These are phyloP conservation scores for Agrostemma githago DNA, from an alignment of 148 eudicot species.

Conservation along the genomic window DNA sequence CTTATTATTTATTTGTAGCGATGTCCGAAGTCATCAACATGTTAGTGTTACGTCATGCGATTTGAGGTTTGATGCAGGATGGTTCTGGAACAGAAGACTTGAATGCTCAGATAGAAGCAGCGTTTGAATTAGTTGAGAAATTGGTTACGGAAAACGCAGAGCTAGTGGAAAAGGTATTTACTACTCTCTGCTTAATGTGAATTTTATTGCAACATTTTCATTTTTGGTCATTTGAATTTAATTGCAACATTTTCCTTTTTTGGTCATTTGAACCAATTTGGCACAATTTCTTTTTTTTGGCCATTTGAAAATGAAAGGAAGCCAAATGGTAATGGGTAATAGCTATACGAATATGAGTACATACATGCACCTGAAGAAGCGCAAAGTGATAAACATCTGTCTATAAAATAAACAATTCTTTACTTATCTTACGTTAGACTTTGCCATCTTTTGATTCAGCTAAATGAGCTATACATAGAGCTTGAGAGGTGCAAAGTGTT, in stretches of 20 bases:
- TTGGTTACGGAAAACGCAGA: conserved; percentile 65
- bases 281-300: neutral
- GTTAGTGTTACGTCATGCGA: neutral
- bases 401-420: neutral
- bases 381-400: neutral
- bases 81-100: conserved; percentile 36
- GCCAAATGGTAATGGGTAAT: neutral
- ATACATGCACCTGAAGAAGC: conserved; percentile 3
- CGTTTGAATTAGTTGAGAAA: conserved; percentile 47
- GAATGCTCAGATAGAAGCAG: conserved; percentile 49
- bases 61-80: conserved; percentile 26
- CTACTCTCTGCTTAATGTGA: neutral
- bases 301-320: neutral
- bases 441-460: conserved; percentile 33
- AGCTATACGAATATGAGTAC: neutral
- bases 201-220: neutral
- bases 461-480: conserved; percentile 53
- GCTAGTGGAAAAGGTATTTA: conserved; percentile 73
- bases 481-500: conserved; percentile 37
- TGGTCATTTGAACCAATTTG: neutral
- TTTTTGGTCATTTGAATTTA: neutral
- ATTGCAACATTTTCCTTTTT: neutral
- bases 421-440: neutral
- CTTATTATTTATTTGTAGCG: neutral
- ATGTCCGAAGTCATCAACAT: neutral